Evolutionary conservation across 352 stramenopile genomes (phyloP), one percentile per base, ranked within the genome.

Genomic region (Aphanomyces invadans): DNA sequence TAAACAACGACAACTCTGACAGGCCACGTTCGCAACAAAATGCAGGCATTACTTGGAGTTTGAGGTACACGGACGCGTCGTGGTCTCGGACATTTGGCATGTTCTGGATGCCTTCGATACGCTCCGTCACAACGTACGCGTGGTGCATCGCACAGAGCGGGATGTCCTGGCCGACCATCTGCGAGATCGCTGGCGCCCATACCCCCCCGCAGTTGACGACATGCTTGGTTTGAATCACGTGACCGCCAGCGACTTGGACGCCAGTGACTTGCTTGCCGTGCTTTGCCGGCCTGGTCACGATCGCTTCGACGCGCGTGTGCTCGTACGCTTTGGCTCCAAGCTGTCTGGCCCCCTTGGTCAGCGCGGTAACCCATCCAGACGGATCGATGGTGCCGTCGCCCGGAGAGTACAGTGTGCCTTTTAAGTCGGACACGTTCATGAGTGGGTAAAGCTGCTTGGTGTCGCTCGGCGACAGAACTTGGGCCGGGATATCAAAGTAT

Each of bases 81-180:
- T 73, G 69, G 60, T 73, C 69, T 32, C 69, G 69, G 1, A 73
- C 63, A 56, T 73, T 73, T 25, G 69, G 69, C 53, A 73, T 64
- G 33, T 38, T 28, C 28, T 73, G 69, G 48, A 73, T 71, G 32
- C 64, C 69, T 12, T 46, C 19, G 51, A 73, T 73, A 44, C 38
- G 26, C 52, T 73, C 69, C 15, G 69, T 69, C 10, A 73, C 69
- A 21, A 73, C 69, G 25, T 68, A 71, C 15, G 69, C 69, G 39
- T 73, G 69, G 32, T 73, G 70, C 69, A 73, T 73, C 33, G 69
- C 69, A n/a, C 70, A 63, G 5, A 73, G 62, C 28, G 69, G 69
- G 15, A 73, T 69, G 28, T 59, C 46, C 1, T 55, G 23, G 31
- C 48, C 65, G 23, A 74, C 64, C 64, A 71, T 69, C 25, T 63